Base-by-base conservation (phyloP, 2,329 filamentous ascomycete species). In the Fusarium kyushuense region DNA sequence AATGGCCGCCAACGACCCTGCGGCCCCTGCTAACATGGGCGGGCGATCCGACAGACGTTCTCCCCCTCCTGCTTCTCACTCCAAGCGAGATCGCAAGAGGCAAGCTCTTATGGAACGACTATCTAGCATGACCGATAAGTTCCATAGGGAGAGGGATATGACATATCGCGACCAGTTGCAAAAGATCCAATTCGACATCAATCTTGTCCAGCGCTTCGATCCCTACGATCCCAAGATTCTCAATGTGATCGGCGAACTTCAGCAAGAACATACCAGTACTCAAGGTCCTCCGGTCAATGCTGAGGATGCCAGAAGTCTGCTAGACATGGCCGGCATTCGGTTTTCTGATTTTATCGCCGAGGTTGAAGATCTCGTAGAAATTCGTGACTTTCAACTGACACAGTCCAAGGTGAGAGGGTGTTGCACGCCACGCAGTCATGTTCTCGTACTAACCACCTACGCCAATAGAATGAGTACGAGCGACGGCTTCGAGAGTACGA, bases 181-280 rank as follows among this genome's bases (percentile, higher is more conserved):
- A 74, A 93, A 93, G 70, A 89, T 97, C n/a, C 94, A 97, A 80
- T 90, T 93, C 69, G 94, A 97, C 78, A 94, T 94, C 80, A 92
- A 88, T 60, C 86, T 97, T 45, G 93, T 97, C 70, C 90, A 93
- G 78, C 90, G 92, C 71, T 92, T 96, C 53, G 91, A 97, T 74
- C 91, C 92, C 1, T 96, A 97, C 77, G 84, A 86, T 53, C 84
- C 89, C 63, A 87, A 88, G 63, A 89, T 92, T 48, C 84, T 97
- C 46, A 90, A 93, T 65, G 87, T 92, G 58, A 89, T 94, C 65
- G 84, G 86, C 52, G 87, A 89, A 70, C 80, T 91, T 74, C 87
- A 88, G 60, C 82, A 84, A 65, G 82, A 85, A 59, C 84, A 87
- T 57, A 81, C 82, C 36, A 83, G 85, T 52, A 83, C 83, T 13